Evolutionary conservation across 2,329 filamentous ascomycete species (phyloP), one percentile per base, ranked within the genome.

Genomic region (Colletotrichum endophyticum): DNA sequence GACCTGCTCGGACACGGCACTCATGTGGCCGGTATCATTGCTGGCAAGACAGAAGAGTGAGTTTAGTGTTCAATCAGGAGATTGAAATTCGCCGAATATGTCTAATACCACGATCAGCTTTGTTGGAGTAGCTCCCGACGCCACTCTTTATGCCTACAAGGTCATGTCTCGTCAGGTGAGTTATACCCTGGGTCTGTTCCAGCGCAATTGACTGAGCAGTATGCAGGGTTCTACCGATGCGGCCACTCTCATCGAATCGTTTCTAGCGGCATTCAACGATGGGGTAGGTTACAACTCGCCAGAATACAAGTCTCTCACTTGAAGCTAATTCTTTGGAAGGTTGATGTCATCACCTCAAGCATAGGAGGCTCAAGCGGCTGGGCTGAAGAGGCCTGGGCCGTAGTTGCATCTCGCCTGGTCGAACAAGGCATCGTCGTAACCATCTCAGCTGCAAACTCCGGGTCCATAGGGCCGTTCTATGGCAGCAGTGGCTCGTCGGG

Each of bases 401-500:
- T 85, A 3, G 80, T 88, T 3, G 84, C 86, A 6, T 85, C 83
- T 28, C 82, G 85, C 4, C 81, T 88, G 34, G 86, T 87, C 16
- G 84, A 87, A 7, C 80, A 86, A 34, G 89, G 89, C 19, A 83
- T 91, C 3, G 86, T 90, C 8, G 85, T 90, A 27, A 86, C 86
- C 15, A 86, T 90, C 27, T 86, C 89, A 1, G 88, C 87, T 7
- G 89, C 89, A 25, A 92, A 92, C 71, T 85, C 87, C 30, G 89
- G 90, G 30, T 82, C 82, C 22, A 80, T 82, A 12, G 90, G 89
- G 0, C 84, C 89, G 0, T 90, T 91, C 80, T 88, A 86, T 57
- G 82, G 83, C 8, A 83, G 82, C 57, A 84, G 81, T 8, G 87
- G 86, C 4, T 83, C 87, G 6, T 84, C 86, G 7, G 87, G 86